phyloP scores from a whole-genome alignment of 208 protist genomes.

The Cochliopodium minus region DNA sequence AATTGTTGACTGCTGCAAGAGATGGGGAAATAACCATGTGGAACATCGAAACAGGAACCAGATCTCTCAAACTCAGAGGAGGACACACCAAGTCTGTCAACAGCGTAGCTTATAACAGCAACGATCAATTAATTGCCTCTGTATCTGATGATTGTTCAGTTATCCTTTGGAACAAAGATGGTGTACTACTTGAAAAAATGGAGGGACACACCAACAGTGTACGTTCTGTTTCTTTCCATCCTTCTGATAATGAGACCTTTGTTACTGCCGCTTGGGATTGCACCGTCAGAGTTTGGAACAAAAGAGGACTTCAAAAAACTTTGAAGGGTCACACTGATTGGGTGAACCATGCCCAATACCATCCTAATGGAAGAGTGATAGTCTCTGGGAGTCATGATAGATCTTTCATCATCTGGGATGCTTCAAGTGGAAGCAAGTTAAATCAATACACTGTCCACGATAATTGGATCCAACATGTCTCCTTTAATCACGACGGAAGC shows the following conservation, averaged over 20 bases:
- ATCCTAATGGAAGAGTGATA: too few relatives aligned
- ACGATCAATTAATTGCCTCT: too few relatives aligned
- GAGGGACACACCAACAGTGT: conserved; percentile 82
- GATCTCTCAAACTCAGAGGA: too few relatives aligned
- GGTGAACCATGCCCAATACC: too few relatives aligned
- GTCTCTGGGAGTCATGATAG: too few relatives aligned
- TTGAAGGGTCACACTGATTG: conserved; percentile 71
- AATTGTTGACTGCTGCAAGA: background rate
- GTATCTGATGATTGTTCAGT: too few relatives aligned
- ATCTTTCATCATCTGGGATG: too few relatives aligned
- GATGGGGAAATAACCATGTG: background rate
- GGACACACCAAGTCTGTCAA: conserved; percentile 90
- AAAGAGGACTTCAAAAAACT: conserved; percentile 67
- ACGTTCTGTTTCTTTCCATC: conserved; percentile 71
- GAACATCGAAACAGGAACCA: background rate
- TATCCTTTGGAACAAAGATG: background rate
- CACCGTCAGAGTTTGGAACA: conserved; percentile 87
- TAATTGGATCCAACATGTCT: too few relatives aligned
- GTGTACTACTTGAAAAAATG: background rate
- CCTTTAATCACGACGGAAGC: too few relatives aligned
- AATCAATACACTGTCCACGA: too few relatives aligned
- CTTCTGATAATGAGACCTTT: conserved; percentile 69
- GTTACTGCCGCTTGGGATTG: conserved; percentile 81
- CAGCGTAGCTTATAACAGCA: conserved; percentile 80
- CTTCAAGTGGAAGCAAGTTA: too few relatives aligned